Conservation (phyloP, 805 yeast genomes). For the Starmera amethionina region DNA sequence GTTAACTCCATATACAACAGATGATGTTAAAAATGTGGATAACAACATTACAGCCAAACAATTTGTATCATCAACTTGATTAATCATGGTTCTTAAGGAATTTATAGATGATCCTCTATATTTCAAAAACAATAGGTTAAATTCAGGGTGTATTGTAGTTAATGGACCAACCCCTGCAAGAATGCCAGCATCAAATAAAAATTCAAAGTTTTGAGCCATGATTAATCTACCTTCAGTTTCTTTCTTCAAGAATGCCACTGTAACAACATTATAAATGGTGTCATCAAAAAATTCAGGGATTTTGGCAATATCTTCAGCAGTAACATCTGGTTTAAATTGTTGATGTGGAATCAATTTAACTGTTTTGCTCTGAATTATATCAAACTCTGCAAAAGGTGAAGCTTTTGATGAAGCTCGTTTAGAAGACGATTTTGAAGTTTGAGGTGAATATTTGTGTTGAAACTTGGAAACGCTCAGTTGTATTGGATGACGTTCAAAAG, state of each 20-base stretch:
- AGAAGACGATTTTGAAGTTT: background rate
- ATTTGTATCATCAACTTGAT: background rate
- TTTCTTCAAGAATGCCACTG: conserved; percentile 7
- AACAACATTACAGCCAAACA: background rate
- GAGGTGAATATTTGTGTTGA: too few species aligned
- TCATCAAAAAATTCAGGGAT: conserved; percentile 12
- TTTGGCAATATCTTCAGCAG: background rate
- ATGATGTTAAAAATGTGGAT: background rate
- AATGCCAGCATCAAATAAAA: conserved; percentile 7
- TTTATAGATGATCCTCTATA: conserved; percentile 11
- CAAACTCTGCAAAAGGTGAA: background rate
- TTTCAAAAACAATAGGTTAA: conserved; percentile 4
- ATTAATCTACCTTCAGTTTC: conserved; percentile 3
- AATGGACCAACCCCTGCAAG: conserved; percentile 9
- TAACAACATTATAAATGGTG: conserved; percentile 6
- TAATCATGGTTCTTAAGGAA: background rate
- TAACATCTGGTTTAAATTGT: conserved; percentile 4
- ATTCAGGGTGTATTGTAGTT: conserved; percentile 1
- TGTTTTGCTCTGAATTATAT: background rate
- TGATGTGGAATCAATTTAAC: conserved; percentile 8
- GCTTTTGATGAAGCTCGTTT: background rate
- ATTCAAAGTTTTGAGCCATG: background rate
- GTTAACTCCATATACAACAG: background rate
- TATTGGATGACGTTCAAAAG: too few species aligned
- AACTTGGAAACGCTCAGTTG: too few species aligned